phyloP scores from a whole-genome alignment of 257 asterid genomes.

The Buddleja alternifolia region DNA sequence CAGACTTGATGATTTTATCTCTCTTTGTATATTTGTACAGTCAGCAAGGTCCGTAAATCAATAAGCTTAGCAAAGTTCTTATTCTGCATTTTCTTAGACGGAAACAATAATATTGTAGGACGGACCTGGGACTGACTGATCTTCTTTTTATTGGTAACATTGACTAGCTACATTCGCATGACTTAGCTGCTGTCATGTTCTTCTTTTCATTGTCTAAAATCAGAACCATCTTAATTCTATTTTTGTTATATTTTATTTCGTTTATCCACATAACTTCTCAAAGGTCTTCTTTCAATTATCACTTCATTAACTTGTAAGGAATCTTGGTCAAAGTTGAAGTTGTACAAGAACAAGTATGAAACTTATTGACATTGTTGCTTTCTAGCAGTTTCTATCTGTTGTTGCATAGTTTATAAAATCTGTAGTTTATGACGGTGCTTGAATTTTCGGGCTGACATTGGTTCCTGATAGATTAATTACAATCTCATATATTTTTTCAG shows the following conservation, averaged over 20 bases:
- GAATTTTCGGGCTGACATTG: not conserved
- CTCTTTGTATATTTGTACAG: slow-evolving; percentile 82
- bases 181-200: not conserved
- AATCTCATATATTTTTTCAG: slow-evolving; percentile 35
- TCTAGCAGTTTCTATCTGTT: not conserved
- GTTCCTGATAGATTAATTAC: slow-evolving; percentile 7
- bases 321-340: slow-evolving; percentile 3
- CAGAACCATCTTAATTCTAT: too few relatives aligned
- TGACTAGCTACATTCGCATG: slow-evolving; percentile 6
- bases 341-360: not conserved
- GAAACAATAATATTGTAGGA: not conserved
- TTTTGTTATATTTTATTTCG: not conserved
- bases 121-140: not conserved
- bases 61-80: slow-evolving; percentile 15
- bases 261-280: not conserved
- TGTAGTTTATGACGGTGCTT: not conserved
- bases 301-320: not conserved
- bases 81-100: slow-evolving; percentile 18
- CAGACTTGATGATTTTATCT: slow-evolving; percentile 74
- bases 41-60: slow-evolving; percentile 60
- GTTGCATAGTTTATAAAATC: not conserved
- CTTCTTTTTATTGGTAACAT: not conserved
- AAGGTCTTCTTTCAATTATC: not conserved
- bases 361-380: not conserved
- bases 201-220: not conserved